Base-by-base conservation (phyloP, 768 basidiomycete genomes). In the Crassisporium funariophilum region DNA sequence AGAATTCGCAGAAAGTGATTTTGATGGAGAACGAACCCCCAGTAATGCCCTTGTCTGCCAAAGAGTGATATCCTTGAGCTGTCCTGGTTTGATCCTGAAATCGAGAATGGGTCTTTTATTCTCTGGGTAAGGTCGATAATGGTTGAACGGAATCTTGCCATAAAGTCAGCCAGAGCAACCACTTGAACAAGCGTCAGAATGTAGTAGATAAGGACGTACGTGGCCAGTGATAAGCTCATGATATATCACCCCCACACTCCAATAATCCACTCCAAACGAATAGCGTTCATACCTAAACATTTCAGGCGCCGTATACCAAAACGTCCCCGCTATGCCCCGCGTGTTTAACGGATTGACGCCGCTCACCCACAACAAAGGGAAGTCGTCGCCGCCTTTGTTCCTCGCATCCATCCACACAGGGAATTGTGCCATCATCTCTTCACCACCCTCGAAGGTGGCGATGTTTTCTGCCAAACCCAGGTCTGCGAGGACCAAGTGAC, bases 201-300 rank as follows among this genome's bases (percentile, higher is more conserved):
- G 24, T 17, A 19, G 39, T 44, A 17, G 13, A 20, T 20, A 20
- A 45, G 19, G 3, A 36, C 56, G 40, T 48, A 69, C 70, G 36
- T 75, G 68, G 7, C 88, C 89, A 0, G 82, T 83, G 27, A 92
- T 73, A 23, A 94, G 73, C 21, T 82, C 79, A 60, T 87, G 84
- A 9, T 92, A 77, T 35, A 89, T 75, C 36, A 90, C 80, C 0
- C 86, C 89, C 4, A 88, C 64, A 0, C 90, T 87, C 90, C 91
- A 94, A 40, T 90, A 78, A 53, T 94, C 91, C 25, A 67, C 61
- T 7, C 64, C 64, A 51, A 67, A 69, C 1, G 65, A 67, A 35
- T 69, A 68, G 2, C 44, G 53, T 29, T 63, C 59, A 24, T 62
- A 57, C 27, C 51, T 56, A 37, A 64, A 61, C 4, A 67, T 59